Base-by-base conservation (phyloP, 495 filamentous ascomycete species). In the Penicillium bovifimosum region DNA sequence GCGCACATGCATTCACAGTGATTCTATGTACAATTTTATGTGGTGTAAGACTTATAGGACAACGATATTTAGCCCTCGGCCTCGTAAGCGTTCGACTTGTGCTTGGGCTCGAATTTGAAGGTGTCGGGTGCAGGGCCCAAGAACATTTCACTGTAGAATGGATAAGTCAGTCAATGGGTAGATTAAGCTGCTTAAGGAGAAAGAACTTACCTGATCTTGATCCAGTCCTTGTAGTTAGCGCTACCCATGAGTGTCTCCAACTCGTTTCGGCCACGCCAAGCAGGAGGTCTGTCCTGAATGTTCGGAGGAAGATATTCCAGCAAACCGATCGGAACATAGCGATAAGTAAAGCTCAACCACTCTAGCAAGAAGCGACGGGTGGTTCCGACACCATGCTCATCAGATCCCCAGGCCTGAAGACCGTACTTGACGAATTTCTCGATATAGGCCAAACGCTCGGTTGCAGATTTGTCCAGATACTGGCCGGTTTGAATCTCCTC, bases 31-130 rank as follows among this genome's bases (percentile, higher is more conserved):
- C 44, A 43, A 11, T 43, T 42, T 47, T 31, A 38, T 44, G 26
- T 41, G 0, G 17, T 20, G n/a, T 10, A 5, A 38, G 6, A 36
- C 50, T 9, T 17, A 3, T n/a, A 26, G 24, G n/a, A 1, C 8
- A 3, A 9, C 13, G 8, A 29, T 6, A 10, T 54, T 62, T 64
- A 86, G 7, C 83, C 84, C 59, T 87, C 81, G 0, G 82, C 76
- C 54, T 85, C 83, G 59, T 85, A 95, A 51, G 82, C 79, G 64
- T 96, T 95, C 10, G 87, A 91, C 72, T 96, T 96, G 71, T 98
- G 93, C 75, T 98, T 98, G n/a, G 93, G 93, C 70, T 89, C 85
- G 71, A 97, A 98, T 51, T 86, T 84, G 79, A 97, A 98, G 64
- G 87, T 83, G 42, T 85, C 80, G 50, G 95, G 90, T 26, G 89